These are phyloP conservation scores for Amylostereum areolatum DNA, from an alignment of 1,284 basidiomycete species.

Conservation along the genomic window DNA sequence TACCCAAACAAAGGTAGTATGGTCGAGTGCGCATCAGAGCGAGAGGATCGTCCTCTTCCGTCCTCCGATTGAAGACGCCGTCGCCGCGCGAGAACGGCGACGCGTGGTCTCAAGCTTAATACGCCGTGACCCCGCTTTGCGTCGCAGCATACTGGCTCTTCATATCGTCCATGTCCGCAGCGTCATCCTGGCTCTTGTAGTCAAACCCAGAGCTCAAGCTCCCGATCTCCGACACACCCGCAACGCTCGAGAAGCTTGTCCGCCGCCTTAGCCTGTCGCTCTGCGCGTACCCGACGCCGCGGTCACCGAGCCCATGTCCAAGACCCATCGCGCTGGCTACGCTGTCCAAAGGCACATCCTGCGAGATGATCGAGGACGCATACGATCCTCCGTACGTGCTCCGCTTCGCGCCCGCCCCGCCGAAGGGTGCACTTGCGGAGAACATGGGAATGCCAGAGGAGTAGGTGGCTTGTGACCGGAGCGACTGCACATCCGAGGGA, in stretches of 20 bases:
- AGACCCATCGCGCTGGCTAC: constrained; percentile 60
- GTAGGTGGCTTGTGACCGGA: constrained; percentile 92
- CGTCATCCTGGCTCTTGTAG: constrained; percentile 83
- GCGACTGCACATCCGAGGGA: constrained; percentile 89
- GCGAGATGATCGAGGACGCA: constrained; percentile 87
- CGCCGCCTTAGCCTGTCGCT: constrained; percentile 62
- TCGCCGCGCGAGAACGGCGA: too few species aligned
- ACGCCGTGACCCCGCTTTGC: constrained; percentile 78
- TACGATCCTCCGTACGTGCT: constrained; percentile 73
- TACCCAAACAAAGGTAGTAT: too few species aligned
- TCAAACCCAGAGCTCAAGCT: constrained; percentile 65
- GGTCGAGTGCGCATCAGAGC: too few species aligned
- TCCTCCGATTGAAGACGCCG: too few species aligned
- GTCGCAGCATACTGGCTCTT: constrained; percentile 80
- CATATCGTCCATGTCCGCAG: constrained; percentile 72
- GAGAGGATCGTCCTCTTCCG: too few species aligned
- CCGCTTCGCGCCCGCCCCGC: constrained; percentile 58
- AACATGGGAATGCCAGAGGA: constrained; percentile 87
- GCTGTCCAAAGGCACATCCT: constrained; percentile 64
- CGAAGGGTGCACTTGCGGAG: constrained; percentile 62
- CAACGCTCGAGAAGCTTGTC: constrained; percentile 70
- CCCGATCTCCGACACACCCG: constrained; percentile 72
- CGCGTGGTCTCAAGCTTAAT: constrained; percentile 31
- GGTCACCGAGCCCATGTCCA: constrained; percentile 7
- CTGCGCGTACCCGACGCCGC: constrained; percentile 73